Base-by-base conservation (phyloP, 345 rosid genomes). In the Boechera stricta region DNA sequence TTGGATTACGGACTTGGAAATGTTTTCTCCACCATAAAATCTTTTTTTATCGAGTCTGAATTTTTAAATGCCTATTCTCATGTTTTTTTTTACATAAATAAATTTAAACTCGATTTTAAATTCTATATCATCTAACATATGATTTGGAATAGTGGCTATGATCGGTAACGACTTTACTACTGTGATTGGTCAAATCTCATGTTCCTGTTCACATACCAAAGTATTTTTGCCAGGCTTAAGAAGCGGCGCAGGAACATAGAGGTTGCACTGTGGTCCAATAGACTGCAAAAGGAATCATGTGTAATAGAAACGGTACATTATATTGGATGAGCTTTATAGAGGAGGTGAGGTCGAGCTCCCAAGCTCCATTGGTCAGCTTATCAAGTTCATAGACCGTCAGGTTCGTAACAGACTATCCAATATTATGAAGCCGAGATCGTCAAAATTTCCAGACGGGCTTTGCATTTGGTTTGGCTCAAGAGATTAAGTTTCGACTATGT, bases 241-340 rank as follows among this genome's bases (percentile, higher is more conserved):
- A 61, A 90, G 71, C 21, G 98, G 97, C 29, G 91, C 89, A 29
- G 97, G 95, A 63, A 89, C 84, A 73, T 89, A 89, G 51, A 93
- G 97, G 81, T 83, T 86, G 80, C 98, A 91, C 49, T 91, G 97
- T 5, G 98, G 98, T 71, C 98, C 97, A 69, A 65, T 77, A 12
- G 90, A 85, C 98, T 91, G 89, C 83, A 86, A 77, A 78, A 31
- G 6, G 21, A 52, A 32, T 10, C 44, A 11, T 61, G 54, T 39
- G 5, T 54, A 65, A 52, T 63, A 56, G 64, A 54, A 42, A 12
- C 35, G 11, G 49, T 36, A 12, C 57, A 66, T 21, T 21, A 21
- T 1, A 1, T 0, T 67, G 21, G 24, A 31, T 69, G 7, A 38
- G 56, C 39, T 74, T 39, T 28, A 6, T 41, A 26, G 10, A 47